Evolutionary conservation across 2,329 filamentous ascomycete genomes (phyloP).

Genomic region (Aphanoascus verrucosus): DNA sequence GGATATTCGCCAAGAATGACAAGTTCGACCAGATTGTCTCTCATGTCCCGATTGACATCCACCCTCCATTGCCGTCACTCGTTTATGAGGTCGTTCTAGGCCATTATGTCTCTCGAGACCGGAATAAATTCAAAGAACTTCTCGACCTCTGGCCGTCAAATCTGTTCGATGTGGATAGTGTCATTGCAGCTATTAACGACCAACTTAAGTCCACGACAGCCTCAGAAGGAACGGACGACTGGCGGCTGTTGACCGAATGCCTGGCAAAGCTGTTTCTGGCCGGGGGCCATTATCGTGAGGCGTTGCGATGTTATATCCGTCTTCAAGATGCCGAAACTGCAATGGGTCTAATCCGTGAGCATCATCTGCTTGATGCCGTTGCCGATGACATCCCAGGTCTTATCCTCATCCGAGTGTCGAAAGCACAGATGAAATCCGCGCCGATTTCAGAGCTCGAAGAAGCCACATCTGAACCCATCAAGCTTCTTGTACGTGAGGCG

Average conservation of each 20-base stretch:
- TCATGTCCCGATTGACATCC: slow-evolving; percentile 68
- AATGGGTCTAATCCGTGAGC: slow-evolving; percentile 74
- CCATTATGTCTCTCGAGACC: slow-evolving; percentile 74
- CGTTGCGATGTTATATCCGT: slow-evolving; percentile 76
- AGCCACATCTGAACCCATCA: slow-evolving; percentile 70
- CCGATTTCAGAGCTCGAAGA: slow-evolving; percentile 62
- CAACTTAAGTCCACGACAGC: slow-evolving; percentile 68
- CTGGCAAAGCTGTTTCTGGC: slow-evolving; percentile 77
- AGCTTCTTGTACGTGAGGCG: slow-evolving; percentile 79
- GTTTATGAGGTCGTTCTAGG: slow-evolving; percentile 84
- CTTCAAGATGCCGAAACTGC: slow-evolving; percentile 86
- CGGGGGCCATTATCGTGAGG: slow-evolving; percentile 69
- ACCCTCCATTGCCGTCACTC: slow-evolving; percentile 64
- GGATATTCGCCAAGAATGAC: slow-evolving; percentile 74
- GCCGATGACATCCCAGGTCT: slow-evolving; percentile 83
- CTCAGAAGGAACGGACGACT: slow-evolving; percentile 69
- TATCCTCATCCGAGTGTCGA: slow-evolving; percentile 72
- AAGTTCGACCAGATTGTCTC: slow-evolving; percentile 84
- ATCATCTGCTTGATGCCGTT: slow-evolving; percentile 80
- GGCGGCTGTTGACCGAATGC: slow-evolving; percentile 78
- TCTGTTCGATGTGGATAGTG: slow-evolving; percentile 65
- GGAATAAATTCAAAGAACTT: slow-evolving; percentile 63
- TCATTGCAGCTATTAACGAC: slow-evolving; percentile 69
- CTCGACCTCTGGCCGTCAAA: slow-evolving; percentile 76
- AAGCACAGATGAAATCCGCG: slow-evolving; percentile 56